Evolutionary conservation across 495 filamentous ascomycete genomes (phyloP), one percentile per base, ranked within the genome.

Genomic region (Filosporella fistucella): DNA sequence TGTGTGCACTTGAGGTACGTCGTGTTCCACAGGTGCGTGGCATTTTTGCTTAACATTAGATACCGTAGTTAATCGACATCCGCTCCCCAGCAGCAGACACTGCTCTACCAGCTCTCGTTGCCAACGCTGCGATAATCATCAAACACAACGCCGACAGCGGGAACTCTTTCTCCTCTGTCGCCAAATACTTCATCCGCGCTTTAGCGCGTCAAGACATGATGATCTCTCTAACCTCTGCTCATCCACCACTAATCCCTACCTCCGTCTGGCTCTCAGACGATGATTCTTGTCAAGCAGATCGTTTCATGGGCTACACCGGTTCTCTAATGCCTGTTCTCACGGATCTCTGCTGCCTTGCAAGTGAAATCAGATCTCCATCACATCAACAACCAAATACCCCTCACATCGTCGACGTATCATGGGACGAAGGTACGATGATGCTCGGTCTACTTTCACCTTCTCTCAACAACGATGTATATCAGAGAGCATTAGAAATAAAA

Each of bases 141-240:
- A 20, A 38, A 21, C 35, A 38, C 35, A 21, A 3, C n/a, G 35
- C 9, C 20, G 18, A 22, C 7, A 38, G 17, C 3, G 35, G 35
- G 2, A n/a, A n/a, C 10, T 10, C 14, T n/a, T 21, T 38, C 20
- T 21, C 17, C n/a, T 20, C 9, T 21, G 35, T 38, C 6, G 35
- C 35, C 4, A 16, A 21, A 21, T 38, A 38, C n/a, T 38, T 38
- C 35, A 38, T 38, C 18, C 35, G 35, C 9, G 35, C 35, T 21
- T 5, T 38, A 9, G 35, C 35, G 23, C 35, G 35, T 4, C 35
- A 38, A 38, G 35, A 38, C n/a, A 38, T 38, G 35, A 38, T 38
- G 35, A 20, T 38, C 7, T 38, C 35, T 21, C 35, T 38, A 7
- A n/a, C 35, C 10, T 21, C 20, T 2, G 4, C 35, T 7, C 10